Evolutionary conservation across 148 eudicot species (phyloP), one percentile per base, ranked within the genome.

Genomic region (Rhododendron ferrugineum): DNA sequence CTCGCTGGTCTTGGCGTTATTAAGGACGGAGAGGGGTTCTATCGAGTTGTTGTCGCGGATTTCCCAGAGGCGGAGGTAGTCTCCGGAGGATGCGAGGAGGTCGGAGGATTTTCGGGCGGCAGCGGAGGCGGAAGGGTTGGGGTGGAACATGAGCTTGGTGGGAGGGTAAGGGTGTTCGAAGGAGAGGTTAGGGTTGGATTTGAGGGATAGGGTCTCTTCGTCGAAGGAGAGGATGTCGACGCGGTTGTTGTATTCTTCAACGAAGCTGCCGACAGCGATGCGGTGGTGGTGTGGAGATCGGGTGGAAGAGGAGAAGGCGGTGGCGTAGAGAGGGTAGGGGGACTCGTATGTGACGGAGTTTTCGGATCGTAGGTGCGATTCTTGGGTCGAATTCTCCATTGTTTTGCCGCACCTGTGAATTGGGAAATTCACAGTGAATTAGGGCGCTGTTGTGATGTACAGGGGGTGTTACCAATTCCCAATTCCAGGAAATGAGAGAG

Each of bases 151-250:
- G 83, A 96, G 91, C 83, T 96, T 96, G 4, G 98, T 96, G 1
- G 99, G 95, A 40, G 99, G 98, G 85, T 93, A 93, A 14, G 99
- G 96, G 84, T 95, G 98, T 0, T 91, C 70, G 87, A 95, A 97
- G 56, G 96, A 95, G 86, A 94, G 95, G 37, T 80, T 82, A 20
- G 98, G 93, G 86, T 89, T 82, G 36, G 86, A 86, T 11, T 74
- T 89, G 80, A 97, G 88, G 88, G 94, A 83, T 32, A 91, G 92
- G 87, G 94, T 83, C 58, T 92, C 88, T 32, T 92, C 91, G 46
- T 92, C 90, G 90, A 97, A 95, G 3, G 91, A 68, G 44, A 97
- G 89, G 52, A 95, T 81, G 86, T 95, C 94, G 88, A 97, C 89
- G 18, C 90, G 92, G 84, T 97, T 95, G 90, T 89, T 90, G 89